Evolutionary conservation across 441 rosid species (phyloP), one percentile per base, ranked within the genome.

Genomic region (Gossypium schwendimanii): DNA sequence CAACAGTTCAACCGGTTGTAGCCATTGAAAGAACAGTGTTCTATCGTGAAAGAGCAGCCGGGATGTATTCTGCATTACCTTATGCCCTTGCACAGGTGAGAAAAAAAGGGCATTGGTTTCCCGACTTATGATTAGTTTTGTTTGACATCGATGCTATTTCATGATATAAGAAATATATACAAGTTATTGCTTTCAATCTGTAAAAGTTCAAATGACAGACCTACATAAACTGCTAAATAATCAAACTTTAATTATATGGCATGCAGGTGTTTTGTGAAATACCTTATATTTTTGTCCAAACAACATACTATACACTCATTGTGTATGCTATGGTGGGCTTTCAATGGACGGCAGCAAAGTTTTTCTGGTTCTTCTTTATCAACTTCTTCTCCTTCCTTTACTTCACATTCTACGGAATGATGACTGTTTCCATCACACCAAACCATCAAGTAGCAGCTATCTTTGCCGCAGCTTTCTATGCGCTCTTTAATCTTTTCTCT

Each of bases 321-420:
- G 87, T 89, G 67, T 96, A 90, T 69, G 83, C 97, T 12, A 96
- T 96, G 99, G 76, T 96, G 61, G 73, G 89, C 72, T 96, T 93
- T 31, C 83, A 91, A 73, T 93, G 99, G 99, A 86, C 89, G 1
- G 83, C 66, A 0, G 87, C 78, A 41, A 96, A 96, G 69, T 93
- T 91, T 85, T 88, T 85, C 69, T 93, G 98, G 98, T 96, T 96
- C 81, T 96, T 72, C 87, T 89, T 89, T 39, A 69, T 91, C 70
- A 76, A 84, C 28, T 96, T 90, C 85, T 82, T 93, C 82, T 85
- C 99, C 57, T 96, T 96, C 84, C 94, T 96, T 44, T 91, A 90
- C 96, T 96, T 91, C 87, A 90, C 98, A 62, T 96, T 88, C 82
- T 96, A 96, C 0, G 98, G 98, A 59, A 96, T 96, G 99, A 93